Percentiles rank a stretch among this genome's conserved stretches.
phyloP scores from a whole-genome alignment of 2,329 filamentous ascomycete genomes.

The Hymenotorrendiella dingleyae region DNA sequence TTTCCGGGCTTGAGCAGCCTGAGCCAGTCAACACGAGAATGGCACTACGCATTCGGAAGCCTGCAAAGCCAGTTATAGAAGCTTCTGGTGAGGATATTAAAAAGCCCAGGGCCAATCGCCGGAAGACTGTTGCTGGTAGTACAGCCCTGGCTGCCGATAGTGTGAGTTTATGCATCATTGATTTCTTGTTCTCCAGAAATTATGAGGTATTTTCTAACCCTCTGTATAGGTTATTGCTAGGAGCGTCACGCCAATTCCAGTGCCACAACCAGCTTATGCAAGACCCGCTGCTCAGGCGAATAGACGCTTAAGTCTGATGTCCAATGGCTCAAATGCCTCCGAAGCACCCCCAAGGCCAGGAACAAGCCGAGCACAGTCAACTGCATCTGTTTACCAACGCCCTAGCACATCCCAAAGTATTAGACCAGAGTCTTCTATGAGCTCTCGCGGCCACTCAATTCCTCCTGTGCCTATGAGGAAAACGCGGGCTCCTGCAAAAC shows the following conservation, averaged over 20 bases:
- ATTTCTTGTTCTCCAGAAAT: background rate
- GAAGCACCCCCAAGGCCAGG: constrained; percentile 13
- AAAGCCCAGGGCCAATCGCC: constrained; percentile 39
- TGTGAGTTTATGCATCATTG: constrained; percentile 25
- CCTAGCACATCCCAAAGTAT: constrained; percentile 39
- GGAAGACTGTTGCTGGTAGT: constrained; percentile 56
- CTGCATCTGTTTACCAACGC: constrained; percentile 22
- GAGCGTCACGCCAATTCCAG: constrained; percentile 28
- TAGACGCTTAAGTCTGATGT: constrained; percentile 40
- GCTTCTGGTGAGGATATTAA: constrained; percentile 45
- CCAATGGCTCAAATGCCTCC: constrained; percentile 32
- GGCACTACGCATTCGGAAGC: constrained; percentile 68
- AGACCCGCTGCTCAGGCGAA: constrained; percentile 25
- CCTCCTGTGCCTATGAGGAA: constrained; percentile 50
- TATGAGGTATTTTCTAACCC: background rate
- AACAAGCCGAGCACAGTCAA: constrained; percentile 26
- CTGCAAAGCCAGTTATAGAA: constrained; percentile 43
- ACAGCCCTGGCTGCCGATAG: constrained; percentile 41
- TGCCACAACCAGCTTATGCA: constrained; percentile 15
- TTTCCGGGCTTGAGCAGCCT: constrained; percentile 26
- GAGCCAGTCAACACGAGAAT: constrained; percentile 49
- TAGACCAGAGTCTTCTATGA: constrained; percentile 39
- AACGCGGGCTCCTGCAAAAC: constrained; percentile 42
- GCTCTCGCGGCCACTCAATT: constrained; percentile 33
- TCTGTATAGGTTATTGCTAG: constrained; percentile 17